These are phyloP conservation scores for Emergomyces orientalis DNA, from an alignment of 2,329 filamentous ascomycete species.

Conservation along the genomic window DNA sequence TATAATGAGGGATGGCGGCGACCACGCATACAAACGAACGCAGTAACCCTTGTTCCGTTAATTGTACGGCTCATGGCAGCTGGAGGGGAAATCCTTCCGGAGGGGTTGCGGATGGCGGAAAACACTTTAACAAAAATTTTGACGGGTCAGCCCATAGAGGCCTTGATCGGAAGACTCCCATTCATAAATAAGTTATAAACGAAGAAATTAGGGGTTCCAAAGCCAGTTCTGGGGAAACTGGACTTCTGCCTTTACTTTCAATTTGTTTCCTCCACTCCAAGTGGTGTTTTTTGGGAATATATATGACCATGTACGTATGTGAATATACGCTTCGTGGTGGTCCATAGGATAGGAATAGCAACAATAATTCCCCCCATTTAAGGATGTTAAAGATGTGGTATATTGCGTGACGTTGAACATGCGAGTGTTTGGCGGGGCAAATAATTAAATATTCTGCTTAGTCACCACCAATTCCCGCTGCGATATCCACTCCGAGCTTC, in stretches of 20 bases:
- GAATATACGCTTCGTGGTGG: background rate
- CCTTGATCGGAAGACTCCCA: constrained; percentile 5
- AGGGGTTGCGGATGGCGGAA: constrained; percentile 10
- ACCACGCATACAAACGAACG: constrained; percentile 14
- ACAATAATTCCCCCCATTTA: no score
- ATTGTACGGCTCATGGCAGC: constrained; percentile 15
- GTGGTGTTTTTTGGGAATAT: background rate
- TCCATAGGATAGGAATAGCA: background rate
- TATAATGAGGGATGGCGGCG: constrained; percentile 29
- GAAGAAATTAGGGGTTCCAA: background rate
- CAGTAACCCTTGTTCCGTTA: constrained; percentile 15
- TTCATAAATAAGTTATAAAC: background rate
- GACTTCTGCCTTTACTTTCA: background rate
- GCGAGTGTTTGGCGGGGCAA: background rate
- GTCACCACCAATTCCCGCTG: background rate
- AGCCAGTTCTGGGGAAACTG: background rate
- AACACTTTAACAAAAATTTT: constrained; percentile 9
- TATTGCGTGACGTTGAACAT: background rate
- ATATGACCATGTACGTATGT: background rate
- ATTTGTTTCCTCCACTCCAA: background rate
- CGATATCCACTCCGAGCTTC: background rate
- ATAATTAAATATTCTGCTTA: background rate
- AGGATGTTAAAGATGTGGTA: no score
- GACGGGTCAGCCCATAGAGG: constrained; percentile 9
- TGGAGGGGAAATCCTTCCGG: constrained; percentile 16